Evolutionary conservation across 1,284 basidiomycete species (phyloP).

Genomic region (Xerocomus cyaneibrunnescens): DNA sequence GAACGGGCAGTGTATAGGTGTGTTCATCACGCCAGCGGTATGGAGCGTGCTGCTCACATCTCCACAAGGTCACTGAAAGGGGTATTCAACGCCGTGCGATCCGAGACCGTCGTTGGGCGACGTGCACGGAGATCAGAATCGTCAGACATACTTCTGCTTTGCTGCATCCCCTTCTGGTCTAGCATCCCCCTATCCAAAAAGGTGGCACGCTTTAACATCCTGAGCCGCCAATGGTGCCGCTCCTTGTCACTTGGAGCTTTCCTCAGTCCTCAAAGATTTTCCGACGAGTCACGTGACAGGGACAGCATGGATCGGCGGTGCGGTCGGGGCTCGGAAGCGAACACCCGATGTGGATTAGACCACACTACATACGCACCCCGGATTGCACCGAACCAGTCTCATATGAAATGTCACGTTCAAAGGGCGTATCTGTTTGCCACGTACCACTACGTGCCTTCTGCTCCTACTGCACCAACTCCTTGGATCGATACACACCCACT

Average conservation of each 20-base stretch:
- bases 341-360: conserved; percentile 4
- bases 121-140: neutral
- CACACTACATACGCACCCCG: neutral
- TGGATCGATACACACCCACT: neutral
- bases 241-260: neutral
- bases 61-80: neutral
- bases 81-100: neutral
- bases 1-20: too few species aligned
- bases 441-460: neutral
- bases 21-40: neutral
- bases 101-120: neutral
- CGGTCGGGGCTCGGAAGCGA: conserved; percentile 4
- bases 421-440: neutral
- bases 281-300: conserved; percentile 1
- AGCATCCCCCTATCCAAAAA: neutral
- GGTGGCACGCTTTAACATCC: neutral
- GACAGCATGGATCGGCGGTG: neutral
- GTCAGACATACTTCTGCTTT: neutral
- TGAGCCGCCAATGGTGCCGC: neutral
- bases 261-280: neutral
- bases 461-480: neutral
- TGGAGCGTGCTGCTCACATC: neutral
- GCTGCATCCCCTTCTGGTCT: neutral
- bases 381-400: conserved; percentile 3
- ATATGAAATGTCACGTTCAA: conserved; percentile 9